Base-by-base conservation (phyloP, 2,329 filamentous ascomycete species). In the Esteya vermicola region DNA sequence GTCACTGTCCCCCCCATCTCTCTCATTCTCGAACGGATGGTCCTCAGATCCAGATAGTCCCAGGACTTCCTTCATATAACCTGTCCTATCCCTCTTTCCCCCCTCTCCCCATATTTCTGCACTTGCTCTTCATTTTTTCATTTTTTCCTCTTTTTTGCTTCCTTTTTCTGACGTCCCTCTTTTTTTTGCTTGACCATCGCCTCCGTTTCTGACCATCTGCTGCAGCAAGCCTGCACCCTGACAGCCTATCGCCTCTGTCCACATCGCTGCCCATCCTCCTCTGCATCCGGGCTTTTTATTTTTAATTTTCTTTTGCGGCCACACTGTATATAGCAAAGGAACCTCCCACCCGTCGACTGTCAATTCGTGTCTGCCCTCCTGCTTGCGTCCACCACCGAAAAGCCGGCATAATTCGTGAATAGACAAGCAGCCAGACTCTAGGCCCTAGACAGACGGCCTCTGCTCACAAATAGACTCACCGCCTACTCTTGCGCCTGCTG, bases 21-120 rank as follows among this genome's bases (percentile, higher is more conserved):
- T 28, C 13, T n/a, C 27, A 14, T 21, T 34, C 14, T 16, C 22
- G 30, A 35, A n/a, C n/a, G n/a, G n/a, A n/a, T n/a, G n/a, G n/a
- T n/a, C n/a, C n/a, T n/a, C n/a, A n/a, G n/a, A n/a, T n/a, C n/a
- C n/a, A n/a, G n/a, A n/a, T n/a, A n/a, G n/a, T n/a, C n/a, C n/a
- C n/a, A n/a, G n/a, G n/a, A n/a, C n/a, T n/a, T n/a, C n/a, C n/a
- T n/a, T n/a, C n/a, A n/a, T n/a, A n/a, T n/a, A n/a, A n/a, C n/a
- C n/a, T n/a, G n/a, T n/a, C n/a, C n/a, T n/a, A n/a, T 31, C 5
- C 18, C 9, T 10, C 34, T 26, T 18, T n/a, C 23, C 34, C n/a
- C 27, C 16, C 26, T 28, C 30, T 26, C 22, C 35, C 26, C 38
- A 39, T 27, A 36, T 36, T 39, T 40, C 30, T 33, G 19, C 13